Conservation (phyloP, 2,329 filamentous ascomycete genomes). For the Pseudopithomyces chartarum region DNA sequence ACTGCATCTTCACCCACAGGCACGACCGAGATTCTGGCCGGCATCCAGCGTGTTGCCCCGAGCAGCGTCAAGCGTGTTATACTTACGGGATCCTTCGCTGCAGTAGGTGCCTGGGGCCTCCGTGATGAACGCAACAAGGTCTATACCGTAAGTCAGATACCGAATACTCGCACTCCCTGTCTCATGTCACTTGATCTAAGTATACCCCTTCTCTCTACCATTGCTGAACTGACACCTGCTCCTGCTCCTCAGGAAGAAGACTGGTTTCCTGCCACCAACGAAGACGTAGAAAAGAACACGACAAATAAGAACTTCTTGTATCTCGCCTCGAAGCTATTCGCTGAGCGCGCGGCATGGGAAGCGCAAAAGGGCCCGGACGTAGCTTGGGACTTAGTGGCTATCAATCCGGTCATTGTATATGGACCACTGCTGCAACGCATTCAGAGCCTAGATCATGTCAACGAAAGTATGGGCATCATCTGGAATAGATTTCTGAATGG, state of each 20-base stretch:
- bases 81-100: conserved; percentile 66
- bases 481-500: conserved; percentile 68
- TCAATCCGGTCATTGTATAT: conserved; percentile 52
- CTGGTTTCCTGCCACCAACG: conserved; percentile 59
- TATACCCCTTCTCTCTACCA: no score
- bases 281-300: conserved; percentile 48
- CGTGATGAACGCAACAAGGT: conserved; percentile 49
- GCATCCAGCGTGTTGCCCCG: conserved; percentile 61
- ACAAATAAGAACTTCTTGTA: conserved; percentile 30
- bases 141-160: conserved; percentile 47
- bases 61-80: conserved; percentile 72
- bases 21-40: conserved; percentile 63
- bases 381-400: conserved; percentile 49
- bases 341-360: conserved; percentile 54
- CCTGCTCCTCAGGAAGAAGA: conserved; percentile 30
- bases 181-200: no score
- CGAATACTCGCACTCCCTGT: not conserved
- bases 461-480: conserved; percentile 70
- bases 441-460: conserved; percentile 62
- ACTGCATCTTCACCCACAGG: no score
- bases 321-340: conserved; percentile 64
- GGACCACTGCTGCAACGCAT: conserved; percentile 60
- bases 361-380: conserved; percentile 51
- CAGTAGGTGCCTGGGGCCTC: conserved; percentile 61
- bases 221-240: not conserved